Conservation (phyloP, 75 land plant species). For the Pinus albicaulis region DNA sequence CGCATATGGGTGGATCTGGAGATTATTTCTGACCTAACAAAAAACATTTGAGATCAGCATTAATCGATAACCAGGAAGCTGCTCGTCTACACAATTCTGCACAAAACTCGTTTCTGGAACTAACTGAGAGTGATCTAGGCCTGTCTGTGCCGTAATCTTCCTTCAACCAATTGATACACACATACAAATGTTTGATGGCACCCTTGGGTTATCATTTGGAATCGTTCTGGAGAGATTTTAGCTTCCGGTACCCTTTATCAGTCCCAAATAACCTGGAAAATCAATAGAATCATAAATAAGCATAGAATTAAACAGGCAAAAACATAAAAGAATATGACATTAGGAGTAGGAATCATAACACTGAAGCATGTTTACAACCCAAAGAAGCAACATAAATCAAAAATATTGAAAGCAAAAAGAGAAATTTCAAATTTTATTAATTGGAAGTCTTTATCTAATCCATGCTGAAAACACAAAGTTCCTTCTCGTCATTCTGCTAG, state of each 20-base stretch:
- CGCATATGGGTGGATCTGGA: too few species aligned
- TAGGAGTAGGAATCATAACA: neutral
- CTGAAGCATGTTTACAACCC: neutral
- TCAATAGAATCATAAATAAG: neutral
- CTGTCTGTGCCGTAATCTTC: too few species aligned
- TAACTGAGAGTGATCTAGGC: too few species aligned
- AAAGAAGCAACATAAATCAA: neutral
- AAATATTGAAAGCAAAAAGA: neutral
- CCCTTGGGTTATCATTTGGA: neutral
- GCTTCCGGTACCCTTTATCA: conserved; percentile 79
- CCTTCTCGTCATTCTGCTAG: neutral
- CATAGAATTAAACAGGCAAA: neutral
- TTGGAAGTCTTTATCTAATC: neutral
- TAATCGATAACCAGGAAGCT: too few species aligned
- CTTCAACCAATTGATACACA: too few species aligned
- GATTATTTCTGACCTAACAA: too few species aligned
- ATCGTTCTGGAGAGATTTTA: conserved; percentile 57
- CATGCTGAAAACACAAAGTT: conserved; percentile 6
- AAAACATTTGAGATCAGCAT: too few species aligned
- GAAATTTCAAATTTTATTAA: neutral
- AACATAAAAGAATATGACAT: neutral
- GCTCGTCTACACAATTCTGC: too few species aligned
- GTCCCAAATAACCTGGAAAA: conserved; percentile 91
- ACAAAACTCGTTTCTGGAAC: too few species aligned
- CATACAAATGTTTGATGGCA: too few species aligned